Percentiles rank a stretch among this genome's conserved stretches.
phyloP scores from a whole-genome alignment of 257 asterid species.

The Petrea volubilis region DNA sequence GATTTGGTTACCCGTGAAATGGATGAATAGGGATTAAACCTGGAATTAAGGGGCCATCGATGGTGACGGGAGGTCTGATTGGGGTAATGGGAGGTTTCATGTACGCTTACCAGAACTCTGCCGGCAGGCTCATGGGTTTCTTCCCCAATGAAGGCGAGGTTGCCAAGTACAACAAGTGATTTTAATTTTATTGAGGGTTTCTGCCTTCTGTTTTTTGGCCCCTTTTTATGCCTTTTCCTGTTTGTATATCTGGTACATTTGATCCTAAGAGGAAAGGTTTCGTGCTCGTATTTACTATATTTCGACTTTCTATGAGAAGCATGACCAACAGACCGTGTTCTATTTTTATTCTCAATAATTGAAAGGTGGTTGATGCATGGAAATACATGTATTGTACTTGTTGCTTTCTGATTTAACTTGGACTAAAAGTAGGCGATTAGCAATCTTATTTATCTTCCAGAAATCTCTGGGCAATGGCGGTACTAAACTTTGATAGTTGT shows the following conservation, averaged over 20 bases:
- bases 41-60: slow-evolving; percentile 92
- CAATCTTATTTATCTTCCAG: too few species aligned
- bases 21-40: slow-evolving; percentile 73
- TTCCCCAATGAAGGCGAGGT: slow-evolving; percentile 97
- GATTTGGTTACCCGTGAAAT: neutral
- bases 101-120: slow-evolving; percentile 96
- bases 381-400: too few species aligned
- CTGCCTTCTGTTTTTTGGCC: neutral
- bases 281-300: too few species aligned
- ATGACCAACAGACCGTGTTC: too few species aligned
- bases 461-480: too few species aligned
- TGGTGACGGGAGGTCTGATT: slow-evolving; percentile 96
- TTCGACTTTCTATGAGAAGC: too few species aligned
- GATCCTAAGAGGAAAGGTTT: neutral
- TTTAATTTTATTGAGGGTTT: slow-evolving; percentile 39
- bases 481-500: too few species aligned
- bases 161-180: slow-evolving; percentile 75
- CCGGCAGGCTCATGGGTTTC: slow-evolving; percentile 97
- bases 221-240: neutral
- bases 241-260: neutral
- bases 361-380: too few species aligned
- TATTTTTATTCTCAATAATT: too few species aligned
- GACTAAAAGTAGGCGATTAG: too few species aligned
- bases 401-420: too few species aligned
- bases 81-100: slow-evolving; percentile 97